Base-by-base conservation (phyloP, 768 basidiomycete species). In the Dentipellis sp. region DNA sequence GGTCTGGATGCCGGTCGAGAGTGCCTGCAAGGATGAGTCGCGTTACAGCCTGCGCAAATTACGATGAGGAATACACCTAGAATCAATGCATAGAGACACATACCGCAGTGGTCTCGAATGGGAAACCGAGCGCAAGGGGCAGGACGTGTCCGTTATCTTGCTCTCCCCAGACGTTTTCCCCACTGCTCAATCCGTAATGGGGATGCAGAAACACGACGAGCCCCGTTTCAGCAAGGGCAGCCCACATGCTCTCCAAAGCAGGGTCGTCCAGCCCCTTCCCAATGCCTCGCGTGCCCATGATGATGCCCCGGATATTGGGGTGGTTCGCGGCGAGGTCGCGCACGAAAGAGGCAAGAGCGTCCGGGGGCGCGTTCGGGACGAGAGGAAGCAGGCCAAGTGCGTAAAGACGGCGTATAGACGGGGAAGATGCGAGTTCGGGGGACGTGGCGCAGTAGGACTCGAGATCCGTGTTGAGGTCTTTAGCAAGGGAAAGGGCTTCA, bases 21-120 rank as follows among this genome's bases (percentile, higher is more conserved):
- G 85, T 79, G 1, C 92, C 91, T 10, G 88, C 77, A 50, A 93
- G 78, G 63, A 94, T 91, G 45, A 94, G 72, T 38, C 91, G 82
- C 7, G 91, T 85, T 34, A 82, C 79, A 3, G 91, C 88, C 78
- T 78, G 56, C 9, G 46, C 34, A 10, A 52, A 10, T 21, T 38
- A 10, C 36, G 2, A 38, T 29, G 6, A 29, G 29, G 36, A 50
- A 40, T 17, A 37, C 40, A 47, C 38, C 6, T 17, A 3, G n/a
- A 14, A 36, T 38, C 29, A 29, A 23, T n/a, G 40, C 10, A 14
- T n/a, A 16, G n/a, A 10, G 19, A 16, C 42, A 74, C 86, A 66
- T 62, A 91, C 90, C 35, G 82, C 83, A 4, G 92, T 92, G 16
- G 91, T 94, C 72, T 94, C 92, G 63, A 94, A 86, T 2, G 91